These are phyloP conservation scores for Mimosa bimucronata DNA, from an alignment of 306 rosid genomes.

Conservation along the genomic window DNA sequence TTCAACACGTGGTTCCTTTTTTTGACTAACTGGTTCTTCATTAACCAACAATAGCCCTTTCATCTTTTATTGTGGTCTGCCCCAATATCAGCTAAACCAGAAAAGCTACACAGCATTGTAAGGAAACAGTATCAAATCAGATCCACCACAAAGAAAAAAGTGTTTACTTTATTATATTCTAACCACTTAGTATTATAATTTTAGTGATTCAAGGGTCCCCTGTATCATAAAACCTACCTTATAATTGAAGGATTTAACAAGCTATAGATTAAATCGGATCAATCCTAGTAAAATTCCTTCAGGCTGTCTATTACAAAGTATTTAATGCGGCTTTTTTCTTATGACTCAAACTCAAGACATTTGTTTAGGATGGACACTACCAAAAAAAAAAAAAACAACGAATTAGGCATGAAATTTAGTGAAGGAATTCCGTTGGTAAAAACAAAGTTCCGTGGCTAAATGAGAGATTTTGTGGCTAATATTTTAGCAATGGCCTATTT, in stretches of 20 bases:
- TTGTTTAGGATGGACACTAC: no score
- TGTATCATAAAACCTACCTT: not conserved
- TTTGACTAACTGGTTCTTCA: constrained; percentile 19
- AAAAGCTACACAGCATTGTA: not conserved
- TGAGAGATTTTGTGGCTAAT: no score
- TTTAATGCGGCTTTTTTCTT: not conserved
- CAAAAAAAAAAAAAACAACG: no score
- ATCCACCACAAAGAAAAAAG: not conserved
- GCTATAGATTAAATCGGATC: not conserved
- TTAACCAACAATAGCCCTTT: not conserved
- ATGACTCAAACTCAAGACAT: no score
- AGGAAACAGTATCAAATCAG: not conserved
- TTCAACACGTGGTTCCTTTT: not conserved
- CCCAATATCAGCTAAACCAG: not conserved
- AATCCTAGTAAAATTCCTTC: not conserved
- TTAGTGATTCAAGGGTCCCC: not conserved
- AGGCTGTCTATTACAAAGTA: no score
- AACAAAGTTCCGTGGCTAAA: no score
- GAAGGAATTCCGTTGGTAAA: no score
- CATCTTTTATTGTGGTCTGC: not conserved
- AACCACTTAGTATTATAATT: not conserved
- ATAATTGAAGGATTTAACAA: no score
- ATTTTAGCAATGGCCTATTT: no score
- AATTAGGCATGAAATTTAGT: no score
- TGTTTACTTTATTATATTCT: not conserved